A percentile compares a stretch with the other conserved stretches of the same genome.
phyloP scores from a whole-genome alignment of 2,329 filamentous ascomycete genomes.

The Colletotrichum sp. region DNA sequence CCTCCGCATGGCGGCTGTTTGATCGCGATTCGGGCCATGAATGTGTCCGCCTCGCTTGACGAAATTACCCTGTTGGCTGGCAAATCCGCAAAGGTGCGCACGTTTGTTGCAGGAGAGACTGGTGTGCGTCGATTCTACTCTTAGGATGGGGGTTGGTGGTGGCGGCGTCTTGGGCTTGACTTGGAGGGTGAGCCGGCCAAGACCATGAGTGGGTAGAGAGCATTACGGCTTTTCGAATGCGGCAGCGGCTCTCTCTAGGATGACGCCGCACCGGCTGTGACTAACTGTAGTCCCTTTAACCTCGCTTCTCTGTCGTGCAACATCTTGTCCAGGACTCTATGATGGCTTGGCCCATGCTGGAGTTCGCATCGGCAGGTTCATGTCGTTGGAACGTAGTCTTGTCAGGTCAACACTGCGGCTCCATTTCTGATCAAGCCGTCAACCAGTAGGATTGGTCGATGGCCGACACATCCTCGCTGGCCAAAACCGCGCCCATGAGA shows the following conservation, averaged over 20 bases:
- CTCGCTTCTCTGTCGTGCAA: not conserved
- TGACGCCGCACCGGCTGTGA: not conserved
- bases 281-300: not conserved
- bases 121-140: not conserved
- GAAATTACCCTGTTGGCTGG: conserved; percentile 20
- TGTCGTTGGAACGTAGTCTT: not conserved
- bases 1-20: conserved; percentile 11
- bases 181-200: not conserved
- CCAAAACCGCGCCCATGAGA: not conserved
- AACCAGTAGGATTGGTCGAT: conserved; percentile 1
- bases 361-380: not conserved
- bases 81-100: not conserved
- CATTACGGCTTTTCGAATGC: not conserved
- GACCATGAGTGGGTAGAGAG: not conserved
- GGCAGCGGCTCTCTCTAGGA: not conserved
- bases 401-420: not conserved
- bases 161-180: not conserved
- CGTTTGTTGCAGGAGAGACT: not conserved
- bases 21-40: conserved; percentile 9
- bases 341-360: not conserved
- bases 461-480: not conserved
- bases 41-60: not conserved
- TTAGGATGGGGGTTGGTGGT: not conserved
- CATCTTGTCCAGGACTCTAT: not conserved
- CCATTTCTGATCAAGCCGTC: not conserved